Evolutionary conservation across 805 yeast species (phyloP).

Genomic region (Yamadazyma sp.): DNA sequence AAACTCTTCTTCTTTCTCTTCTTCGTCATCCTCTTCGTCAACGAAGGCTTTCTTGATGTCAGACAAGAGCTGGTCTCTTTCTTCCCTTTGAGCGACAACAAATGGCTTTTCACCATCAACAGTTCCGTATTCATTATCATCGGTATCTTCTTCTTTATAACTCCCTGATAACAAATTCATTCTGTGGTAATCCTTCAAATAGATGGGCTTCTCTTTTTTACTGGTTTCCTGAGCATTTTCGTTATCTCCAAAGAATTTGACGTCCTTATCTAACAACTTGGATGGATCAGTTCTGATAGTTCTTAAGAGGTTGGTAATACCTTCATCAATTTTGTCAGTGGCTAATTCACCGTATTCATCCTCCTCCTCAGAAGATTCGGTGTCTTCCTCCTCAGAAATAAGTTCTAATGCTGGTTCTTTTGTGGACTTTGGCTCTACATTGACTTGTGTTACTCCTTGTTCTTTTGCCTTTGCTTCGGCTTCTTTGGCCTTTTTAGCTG

Average conservation of each 20-base stretch:
- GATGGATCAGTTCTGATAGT: slow-evolving; percentile 72
- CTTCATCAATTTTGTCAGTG: slow-evolving; percentile 81
- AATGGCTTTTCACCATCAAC: slow-evolving; percentile 65
- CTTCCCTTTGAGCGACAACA: slow-evolving; percentile 72
- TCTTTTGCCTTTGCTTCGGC: slow-evolving; percentile 23
- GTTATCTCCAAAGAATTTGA: slow-evolving; percentile 60
- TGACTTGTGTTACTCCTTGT: not conserved
- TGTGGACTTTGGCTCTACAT: not conserved
- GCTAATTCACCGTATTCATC: slow-evolving; percentile 89
- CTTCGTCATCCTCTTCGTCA: slow-evolving; percentile 44
- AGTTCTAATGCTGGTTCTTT: slow-evolving; percentile 7
- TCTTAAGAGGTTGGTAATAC: slow-evolving; percentile 67
- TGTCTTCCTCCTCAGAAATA: slow-evolving; percentile 4
- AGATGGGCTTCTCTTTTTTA: slow-evolving; percentile 60
- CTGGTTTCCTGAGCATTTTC: slow-evolving; percentile 18
- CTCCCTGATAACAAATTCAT: slow-evolving; percentile 72
- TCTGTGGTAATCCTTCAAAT: slow-evolving; percentile 90
- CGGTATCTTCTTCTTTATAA: slow-evolving; percentile 51
- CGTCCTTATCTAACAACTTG: slow-evolving; percentile 62
- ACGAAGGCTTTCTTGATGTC: slow-evolving; percentile 73
- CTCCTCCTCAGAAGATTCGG: slow-evolving; percentile 61
- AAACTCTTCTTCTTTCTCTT: slow-evolving; percentile 49
- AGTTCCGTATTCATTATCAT: slow-evolving; percentile 39
- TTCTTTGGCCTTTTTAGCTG: slow-evolving; percentile 66
- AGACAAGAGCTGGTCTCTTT: slow-evolving; percentile 65